Conservation (phyloP, 306 rosid genomes). For the Vigna mungo region DNA sequence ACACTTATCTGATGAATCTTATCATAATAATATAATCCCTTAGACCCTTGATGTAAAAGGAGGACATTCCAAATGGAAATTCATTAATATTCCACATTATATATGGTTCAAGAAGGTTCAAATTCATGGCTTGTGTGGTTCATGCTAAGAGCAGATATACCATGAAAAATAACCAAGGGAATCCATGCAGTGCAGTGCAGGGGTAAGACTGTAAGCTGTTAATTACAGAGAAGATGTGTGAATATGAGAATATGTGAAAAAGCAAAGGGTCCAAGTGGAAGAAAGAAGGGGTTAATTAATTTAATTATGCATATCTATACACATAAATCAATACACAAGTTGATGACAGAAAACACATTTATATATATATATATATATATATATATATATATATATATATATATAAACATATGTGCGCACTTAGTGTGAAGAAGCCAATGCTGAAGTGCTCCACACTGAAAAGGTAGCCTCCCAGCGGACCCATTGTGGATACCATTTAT, state of each 20-base stretch:
- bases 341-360: conserved; percentile 43
- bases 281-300: conserved; percentile 36
- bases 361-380: background rate
- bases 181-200: conserved; percentile 33
- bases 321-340: conserved; percentile 45
- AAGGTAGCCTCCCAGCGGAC: conserved; percentile 58
- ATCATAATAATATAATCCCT: conserved; percentile 33
- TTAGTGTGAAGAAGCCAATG: conserved; percentile 47
- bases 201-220: conserved; percentile 17
- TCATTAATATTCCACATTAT: conserved; percentile 42
- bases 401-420: conserved; percentile 52
- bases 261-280: conserved; percentile 44
- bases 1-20: conserved; percentile 49
- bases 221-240: background rate
- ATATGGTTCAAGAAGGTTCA: conserved; percentile 46
- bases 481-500: conserved; percentile 62
- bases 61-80: conserved; percentile 46
- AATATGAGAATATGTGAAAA: conserved; percentile 46
- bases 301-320: conserved; percentile 44
- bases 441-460: conserved; percentile 57
- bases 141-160: conserved; percentile 46
- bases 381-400: conserved; percentile 20
- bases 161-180: conserved; percentile 10
- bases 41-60: conserved; percentile 43
- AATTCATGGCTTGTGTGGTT: conserved; percentile 41